Base-by-base conservation (phyloP, 768 basidiomycete species). In the Pisolithus microcarpus region DNA sequence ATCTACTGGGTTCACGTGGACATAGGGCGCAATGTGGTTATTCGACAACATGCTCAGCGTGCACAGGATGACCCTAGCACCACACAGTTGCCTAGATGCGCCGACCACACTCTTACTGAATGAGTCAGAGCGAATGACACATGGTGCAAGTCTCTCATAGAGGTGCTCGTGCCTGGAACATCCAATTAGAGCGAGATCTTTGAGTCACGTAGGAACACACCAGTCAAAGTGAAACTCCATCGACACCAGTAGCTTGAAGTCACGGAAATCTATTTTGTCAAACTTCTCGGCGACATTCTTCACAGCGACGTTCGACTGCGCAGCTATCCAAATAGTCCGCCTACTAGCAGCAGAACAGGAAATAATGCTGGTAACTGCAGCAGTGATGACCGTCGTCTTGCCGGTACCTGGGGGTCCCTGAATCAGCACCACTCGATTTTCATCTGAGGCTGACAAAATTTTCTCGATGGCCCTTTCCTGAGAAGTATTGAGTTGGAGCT, bases 251-350 rank as follows among this genome's bases (percentile, higher is more conserved):
- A 77, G 46, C 46, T 54, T 72, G 54, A 75, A 77, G 7, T 62
- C 52, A 7, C 28, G 4, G 54, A 75, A 69, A 0, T 42, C 57
- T 18, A 59, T 54, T 7, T 64, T 59, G 28, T 63, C 52, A 11
- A 77, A 63, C 43, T 71, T 77, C 53, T 76, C 72, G 0, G 75
- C 75, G 16, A 77, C 75, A 49, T 77, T 77, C 56, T 78, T 78
- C n/a, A 77, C 76, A 0, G 73, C 76, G 31, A 77, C 73, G 42
- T 77, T 78, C 1, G 75, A 76, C 26, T 77, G 77, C 1, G 76
- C 75, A 26, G 71, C 61, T 31, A 78, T 53, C 70, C 72, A 77
- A 10, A 74, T 58, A 8, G 56, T 49, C 21, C 46, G 59, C 8
- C 30, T 19, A 15, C 55, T 53, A 1, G 47, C 46, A 46, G 55